Conservation (phyloP, 2,329 filamentous ascomycete genomes). For the Acarospora socialis region DNA sequence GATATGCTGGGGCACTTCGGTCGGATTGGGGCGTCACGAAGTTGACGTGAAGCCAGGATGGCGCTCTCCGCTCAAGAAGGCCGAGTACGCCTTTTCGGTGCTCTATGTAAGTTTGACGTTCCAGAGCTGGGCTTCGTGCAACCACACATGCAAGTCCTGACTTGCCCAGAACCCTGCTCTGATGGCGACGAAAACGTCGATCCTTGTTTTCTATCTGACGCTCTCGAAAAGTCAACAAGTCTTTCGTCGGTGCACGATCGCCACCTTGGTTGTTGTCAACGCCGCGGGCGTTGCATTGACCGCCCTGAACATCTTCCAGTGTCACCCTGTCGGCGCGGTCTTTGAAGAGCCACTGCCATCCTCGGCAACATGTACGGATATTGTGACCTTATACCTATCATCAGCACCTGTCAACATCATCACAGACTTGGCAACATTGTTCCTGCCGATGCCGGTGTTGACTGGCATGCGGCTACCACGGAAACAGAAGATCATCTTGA, state of each 20-base stretch:
- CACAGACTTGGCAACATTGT: conserved; percentile 75
- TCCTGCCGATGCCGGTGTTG: conserved; percentile 75
- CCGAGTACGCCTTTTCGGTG: conserved; percentile 46
- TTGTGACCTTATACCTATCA: conserved; percentile 50
- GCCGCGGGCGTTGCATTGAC: conserved; percentile 64
- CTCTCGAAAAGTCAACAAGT: conserved; percentile 65
- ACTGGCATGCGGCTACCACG: conserved; percentile 72
- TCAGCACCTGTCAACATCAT: conserved; percentile 86
- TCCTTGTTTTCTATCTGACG: conserved; percentile 77
- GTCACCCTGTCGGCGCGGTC: conserved; percentile 55
- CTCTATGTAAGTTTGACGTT: conserved; percentile 36
- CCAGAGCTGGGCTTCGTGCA: conserved; percentile 5
- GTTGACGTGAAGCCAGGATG: conserved; percentile 21
- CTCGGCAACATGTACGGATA: conserved; percentile 42
- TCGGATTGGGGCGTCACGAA: conserved; percentile 31
- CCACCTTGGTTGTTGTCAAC: conserved; percentile 64
- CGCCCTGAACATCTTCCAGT: conserved; percentile 78
- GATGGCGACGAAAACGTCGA: conserved; percentile 87
- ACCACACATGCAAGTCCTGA: too few species aligned
- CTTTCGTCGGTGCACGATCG: conserved; percentile 70
- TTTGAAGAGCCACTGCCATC: conserved; percentile 39
- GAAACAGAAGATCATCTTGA: conserved; percentile 75
- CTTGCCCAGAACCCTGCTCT: conserved; percentile 61
- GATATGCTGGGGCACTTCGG: conserved; percentile 29
- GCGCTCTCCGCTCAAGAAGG: conserved; percentile 26